These are phyloP conservation scores for Pleurozium schreberi DNA, from an alignment of 225 moss, liverwort and hornwort species.

Conservation along the genomic window DNA sequence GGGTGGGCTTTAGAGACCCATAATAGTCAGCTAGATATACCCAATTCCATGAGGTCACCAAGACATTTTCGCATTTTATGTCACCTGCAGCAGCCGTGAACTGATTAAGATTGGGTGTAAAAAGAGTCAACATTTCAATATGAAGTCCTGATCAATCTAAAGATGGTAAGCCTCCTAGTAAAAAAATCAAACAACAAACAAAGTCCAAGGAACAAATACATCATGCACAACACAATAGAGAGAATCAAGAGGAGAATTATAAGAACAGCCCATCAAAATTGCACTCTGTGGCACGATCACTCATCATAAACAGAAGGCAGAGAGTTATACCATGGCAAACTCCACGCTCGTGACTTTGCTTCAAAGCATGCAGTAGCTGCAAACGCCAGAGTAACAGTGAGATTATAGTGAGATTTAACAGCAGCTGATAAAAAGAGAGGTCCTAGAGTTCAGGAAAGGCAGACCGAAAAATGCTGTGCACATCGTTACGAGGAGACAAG, in stretches of 20 bases:
- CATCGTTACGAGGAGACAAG: background rate
- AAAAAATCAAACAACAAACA: background rate
- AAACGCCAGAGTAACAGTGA: conserved; percentile 10
- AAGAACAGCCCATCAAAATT: background rate
- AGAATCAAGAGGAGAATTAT: background rate
- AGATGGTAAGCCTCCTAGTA: background rate
- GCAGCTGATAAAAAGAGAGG: background rate
- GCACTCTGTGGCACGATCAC: background rate
- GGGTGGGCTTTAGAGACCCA: conserved; percentile 86
- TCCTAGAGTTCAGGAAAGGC: background rate
- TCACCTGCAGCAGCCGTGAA: conserved; percentile 53
- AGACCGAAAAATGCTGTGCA: background rate
- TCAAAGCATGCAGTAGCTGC: conserved; percentile 90
- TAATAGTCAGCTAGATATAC: conserved; percentile 89
- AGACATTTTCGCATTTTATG: conserved; percentile 93
- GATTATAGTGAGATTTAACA: background rate
- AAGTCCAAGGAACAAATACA: background rate
- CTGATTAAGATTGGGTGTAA: background rate
- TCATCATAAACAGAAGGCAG: background rate
- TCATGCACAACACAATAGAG: background rate
- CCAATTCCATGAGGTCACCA: conserved; percentile 99
- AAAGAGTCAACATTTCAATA: background rate
- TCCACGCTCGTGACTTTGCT: conserved; percentile 88
- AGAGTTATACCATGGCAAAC: conserved; percentile 75
- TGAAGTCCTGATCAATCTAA: background rate